Percentiles rank a stretch among this genome's conserved stretches.
Conservation (phyloP, 352 stramenopile species). For the Phytophthora meadii region DNA sequence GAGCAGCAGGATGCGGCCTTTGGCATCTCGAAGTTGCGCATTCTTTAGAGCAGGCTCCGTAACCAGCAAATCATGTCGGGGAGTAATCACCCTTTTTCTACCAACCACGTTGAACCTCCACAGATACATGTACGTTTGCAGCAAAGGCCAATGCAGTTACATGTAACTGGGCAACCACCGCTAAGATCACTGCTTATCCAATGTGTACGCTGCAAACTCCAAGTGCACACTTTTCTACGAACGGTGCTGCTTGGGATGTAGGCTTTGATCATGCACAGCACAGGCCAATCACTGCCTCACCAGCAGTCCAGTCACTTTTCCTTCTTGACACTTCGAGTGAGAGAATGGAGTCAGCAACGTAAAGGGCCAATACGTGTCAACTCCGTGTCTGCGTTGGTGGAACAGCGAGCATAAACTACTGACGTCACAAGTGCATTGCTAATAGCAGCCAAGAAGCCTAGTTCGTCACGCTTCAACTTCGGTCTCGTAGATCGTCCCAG, state of each 20-base stretch:
- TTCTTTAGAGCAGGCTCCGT: slow-evolving; percentile 31
- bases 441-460: not conserved
- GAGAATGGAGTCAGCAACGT: not conserved
- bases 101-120: slow-evolving; percentile 1
- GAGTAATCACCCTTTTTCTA: slow-evolving; percentile 14
- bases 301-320: slow-evolving; percentile 1
- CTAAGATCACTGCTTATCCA: not conserved
- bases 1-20: too few relatives aligned
- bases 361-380: slow-evolving; percentile 2
- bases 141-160: too few relatives aligned
- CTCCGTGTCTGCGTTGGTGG: not conserved
- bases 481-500: not conserved
- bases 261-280: not conserved
- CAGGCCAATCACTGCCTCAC: slow-evolving; percentile 8
- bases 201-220: not conserved
- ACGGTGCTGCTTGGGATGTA: slow-evolving; percentile 1
- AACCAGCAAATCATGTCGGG: slow-evolving; percentile 9
- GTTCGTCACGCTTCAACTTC: slow-evolving; percentile 24
- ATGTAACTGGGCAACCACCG: too few relatives aligned
- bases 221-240: slow-evolving; percentile 9
- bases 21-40: too few relatives aligned
- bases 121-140: too few relatives aligned
- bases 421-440: not conserved
- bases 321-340: not conserved
- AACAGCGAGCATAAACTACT: not conserved